These are phyloP conservation scores for Trichophyton simii DNA, from an alignment of 2,329 filamentous ascomycete species.

Conservation along the genomic window DNA sequence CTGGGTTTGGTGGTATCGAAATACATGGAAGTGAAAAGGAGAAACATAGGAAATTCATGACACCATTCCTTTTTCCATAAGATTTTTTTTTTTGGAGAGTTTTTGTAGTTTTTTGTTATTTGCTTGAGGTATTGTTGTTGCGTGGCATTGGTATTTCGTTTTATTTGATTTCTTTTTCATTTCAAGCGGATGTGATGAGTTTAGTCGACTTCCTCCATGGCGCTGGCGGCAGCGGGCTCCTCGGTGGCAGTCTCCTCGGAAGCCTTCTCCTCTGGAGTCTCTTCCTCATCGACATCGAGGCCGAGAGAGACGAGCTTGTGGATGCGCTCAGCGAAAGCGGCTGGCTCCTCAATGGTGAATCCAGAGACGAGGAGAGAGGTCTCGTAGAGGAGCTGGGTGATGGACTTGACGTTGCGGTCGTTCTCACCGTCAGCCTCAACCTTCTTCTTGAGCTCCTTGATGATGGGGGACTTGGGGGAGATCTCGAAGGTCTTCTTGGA, in stretches of 20 bases:
- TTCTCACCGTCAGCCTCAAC: constrained; percentile 94
- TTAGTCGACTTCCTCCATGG: constrained; percentile 99
- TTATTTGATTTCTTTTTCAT: background rate
- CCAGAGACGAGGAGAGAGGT: constrained; percentile 96
- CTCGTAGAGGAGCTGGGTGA: constrained; percentile 96
- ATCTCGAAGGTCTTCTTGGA: constrained; percentile 99
- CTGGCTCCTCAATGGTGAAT: constrained; percentile 98
- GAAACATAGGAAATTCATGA: constrained; percentile 6
- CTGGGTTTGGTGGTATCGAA: background rate
- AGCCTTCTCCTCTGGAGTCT: constrained; percentile 47
- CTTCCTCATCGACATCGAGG: constrained; percentile 92
- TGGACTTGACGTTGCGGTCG: constrained; percentile 98
- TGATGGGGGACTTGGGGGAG: constrained; percentile 93
- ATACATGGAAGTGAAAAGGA: background rate
- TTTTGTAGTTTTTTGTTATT: constrained; percentile 1
- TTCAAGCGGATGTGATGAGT: constrained; percentile 14
- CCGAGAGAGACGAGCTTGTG: constrained; percentile 99
- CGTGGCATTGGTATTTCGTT: background rate
- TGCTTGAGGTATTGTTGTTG: background rate
- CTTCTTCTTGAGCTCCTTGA: constrained; percentile 99
- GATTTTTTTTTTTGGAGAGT: background rate
- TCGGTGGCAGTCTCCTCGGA: constrained; percentile 47
- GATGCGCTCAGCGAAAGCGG: constrained; percentile 95
- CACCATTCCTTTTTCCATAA: constrained; percentile 5
- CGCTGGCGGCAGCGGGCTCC: constrained; percentile 65